Evolutionary conservation across 306 rosid species (phyloP).

Genomic region (Gleditsia sinensis): DNA sequence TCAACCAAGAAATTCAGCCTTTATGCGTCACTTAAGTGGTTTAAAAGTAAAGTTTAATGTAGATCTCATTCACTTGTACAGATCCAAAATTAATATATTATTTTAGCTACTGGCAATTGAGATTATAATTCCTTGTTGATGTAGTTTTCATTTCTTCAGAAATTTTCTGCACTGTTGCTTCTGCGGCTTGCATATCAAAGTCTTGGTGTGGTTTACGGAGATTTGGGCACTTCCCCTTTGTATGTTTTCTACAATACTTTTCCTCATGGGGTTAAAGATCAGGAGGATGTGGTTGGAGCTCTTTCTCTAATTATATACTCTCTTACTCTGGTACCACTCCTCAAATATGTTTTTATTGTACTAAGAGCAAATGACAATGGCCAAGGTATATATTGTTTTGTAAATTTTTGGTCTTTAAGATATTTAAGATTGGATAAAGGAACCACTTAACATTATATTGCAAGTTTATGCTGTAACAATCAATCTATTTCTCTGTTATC

Average conservation of each 20-base stretch:
- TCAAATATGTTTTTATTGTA: constrained; percentile 86
- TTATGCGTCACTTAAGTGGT: neutral
- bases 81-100: constrained; percentile 6
- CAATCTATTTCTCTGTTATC: neutral
- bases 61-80: neutral
- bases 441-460: constrained; percentile 11
- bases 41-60: neutral
- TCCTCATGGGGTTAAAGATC: constrained; percentile 68
- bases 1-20: constrained; percentile 15
- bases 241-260: constrained; percentile 95
- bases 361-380: constrained; percentile 96
- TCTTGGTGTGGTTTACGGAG: constrained; percentile 98
- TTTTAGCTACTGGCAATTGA: constrained; percentile 19
- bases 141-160: constrained; percentile 55
- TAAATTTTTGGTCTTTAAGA: constrained; percentile 26
- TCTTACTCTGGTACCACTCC: constrained; percentile 92
- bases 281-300: constrained; percentile 90
- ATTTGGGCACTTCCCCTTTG: constrained; percentile 97
- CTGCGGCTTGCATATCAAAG: constrained; percentile 94
- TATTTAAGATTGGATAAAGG: constrained; percentile 22
- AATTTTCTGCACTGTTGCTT: constrained; percentile 78
- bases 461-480: constrained; percentile 2
- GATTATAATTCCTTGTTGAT: constrained; percentile 40
- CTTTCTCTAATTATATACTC: constrained; percentile 97
- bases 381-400: constrained; percentile 75